phyloP scores from a whole-genome alignment of 495 filamentous ascomycete species.

The Beverwykella pulmonaria region DNA sequence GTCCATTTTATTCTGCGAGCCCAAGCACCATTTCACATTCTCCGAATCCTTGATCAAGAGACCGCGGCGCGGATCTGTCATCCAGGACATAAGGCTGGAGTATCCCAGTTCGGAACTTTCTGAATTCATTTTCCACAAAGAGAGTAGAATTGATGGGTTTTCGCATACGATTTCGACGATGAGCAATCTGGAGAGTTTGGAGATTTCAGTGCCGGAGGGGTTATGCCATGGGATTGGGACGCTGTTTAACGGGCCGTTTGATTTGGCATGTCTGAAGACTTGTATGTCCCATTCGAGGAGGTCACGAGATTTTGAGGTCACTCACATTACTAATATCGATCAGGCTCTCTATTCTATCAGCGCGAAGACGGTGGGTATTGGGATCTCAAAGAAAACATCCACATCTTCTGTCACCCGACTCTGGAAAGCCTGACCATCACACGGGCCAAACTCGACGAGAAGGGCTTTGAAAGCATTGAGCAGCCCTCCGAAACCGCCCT shows the following conservation, averaged over 20 bases:
- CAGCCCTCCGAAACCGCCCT: constrained; percentile 8
- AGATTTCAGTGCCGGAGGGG: constrained; percentile 18
- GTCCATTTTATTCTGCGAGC: constrained; percentile 6
- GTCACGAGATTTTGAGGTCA: not conserved
- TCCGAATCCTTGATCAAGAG: constrained; percentile 12
- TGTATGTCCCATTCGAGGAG: not conserved
- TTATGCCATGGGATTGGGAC: constrained; percentile 10
- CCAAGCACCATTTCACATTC: constrained; percentile 14
- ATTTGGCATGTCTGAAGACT: constrained; percentile 18
- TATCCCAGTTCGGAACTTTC: constrained; percentile 24
- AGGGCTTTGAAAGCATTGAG: constrained; percentile 15
- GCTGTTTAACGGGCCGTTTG: constrained; percentile 20
- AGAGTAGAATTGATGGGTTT: constrained; percentile 11
- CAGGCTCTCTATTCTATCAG: constrained; percentile 19
- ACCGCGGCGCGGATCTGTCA: constrained; percentile 18
- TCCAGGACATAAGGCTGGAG: constrained; percentile 7
- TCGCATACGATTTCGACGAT: constrained; percentile 17
- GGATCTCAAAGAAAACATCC: constrained; percentile 22
- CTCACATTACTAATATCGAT: too few relatives aligned
- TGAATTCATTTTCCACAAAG: constrained; percentile 1
- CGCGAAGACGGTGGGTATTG: constrained; percentile 5
- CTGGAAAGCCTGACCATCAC: constrained; percentile 16
- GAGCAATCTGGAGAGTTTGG: constrained; percentile 13
- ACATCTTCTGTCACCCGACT: constrained; percentile 18
- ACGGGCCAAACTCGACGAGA: constrained; percentile 14